Conservation (phyloP, 768 basidiomycete genomes). For the Mycena venus region DNA sequence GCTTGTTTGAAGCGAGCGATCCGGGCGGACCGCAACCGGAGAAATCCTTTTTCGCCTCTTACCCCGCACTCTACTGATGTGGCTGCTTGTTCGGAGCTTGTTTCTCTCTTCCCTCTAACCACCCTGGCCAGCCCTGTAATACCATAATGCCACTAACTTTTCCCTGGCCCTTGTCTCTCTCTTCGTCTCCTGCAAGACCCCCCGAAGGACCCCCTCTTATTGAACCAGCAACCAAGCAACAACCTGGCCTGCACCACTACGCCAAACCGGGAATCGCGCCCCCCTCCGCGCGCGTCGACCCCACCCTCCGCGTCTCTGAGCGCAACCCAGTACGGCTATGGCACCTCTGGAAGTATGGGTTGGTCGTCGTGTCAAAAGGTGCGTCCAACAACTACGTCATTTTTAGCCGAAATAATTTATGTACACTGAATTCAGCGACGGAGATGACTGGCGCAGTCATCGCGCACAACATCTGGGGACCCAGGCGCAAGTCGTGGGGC, state of each 20-base stretch:
- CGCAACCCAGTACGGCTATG: constrained; percentile 70
- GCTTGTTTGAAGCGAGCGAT: too few relatives aligned
- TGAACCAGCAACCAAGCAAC: constrained; percentile 35
- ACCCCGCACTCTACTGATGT: too few relatives aligned
- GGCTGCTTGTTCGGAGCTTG: neutral
- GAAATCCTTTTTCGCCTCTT: too few relatives aligned
- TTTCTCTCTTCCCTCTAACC: neutral
- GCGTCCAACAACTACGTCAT: neutral
- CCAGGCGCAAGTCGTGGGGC: constrained; percentile 92
- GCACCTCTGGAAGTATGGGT: constrained; percentile 80
- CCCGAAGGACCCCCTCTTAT: constrained; percentile 9
- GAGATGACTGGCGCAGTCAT: constrained; percentile 77
- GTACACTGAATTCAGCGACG: too few relatives aligned
- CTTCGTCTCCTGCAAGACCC: constrained; percentile 33
- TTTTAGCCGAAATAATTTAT: too few relatives aligned
- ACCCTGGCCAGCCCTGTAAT: too few relatives aligned
- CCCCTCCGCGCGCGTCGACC: constrained; percentile 80
- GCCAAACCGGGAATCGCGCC: constrained; percentile 78
- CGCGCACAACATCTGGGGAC: constrained; percentile 86
- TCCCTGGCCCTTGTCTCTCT: constrained; percentile 25
- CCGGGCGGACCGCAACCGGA: too few relatives aligned
- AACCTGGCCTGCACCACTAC: constrained; percentile 64
- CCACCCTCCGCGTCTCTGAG: constrained; percentile 72
- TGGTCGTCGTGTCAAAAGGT: constrained; percentile 80
- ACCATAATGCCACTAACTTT: constrained; percentile 5